Conservation (phyloP, 2,329 filamentous ascomycete genomes). For the Sporothrix pseudoabietina region DNA sequence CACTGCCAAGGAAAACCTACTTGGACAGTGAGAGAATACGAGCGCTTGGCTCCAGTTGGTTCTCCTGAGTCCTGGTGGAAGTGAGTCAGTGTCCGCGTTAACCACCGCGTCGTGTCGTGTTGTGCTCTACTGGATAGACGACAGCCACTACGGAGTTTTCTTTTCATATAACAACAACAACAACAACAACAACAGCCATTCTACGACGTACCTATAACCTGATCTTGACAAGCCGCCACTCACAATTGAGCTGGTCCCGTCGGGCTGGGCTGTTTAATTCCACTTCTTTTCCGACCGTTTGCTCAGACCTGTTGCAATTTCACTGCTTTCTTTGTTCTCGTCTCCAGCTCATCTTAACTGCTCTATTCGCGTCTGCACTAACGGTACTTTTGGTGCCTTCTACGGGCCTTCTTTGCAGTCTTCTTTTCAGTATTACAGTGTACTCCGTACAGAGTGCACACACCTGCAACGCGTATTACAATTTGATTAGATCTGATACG, state of each 20-base stretch:
- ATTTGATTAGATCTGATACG: background rate
- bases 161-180: too few species aligned
- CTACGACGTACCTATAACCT: background rate
- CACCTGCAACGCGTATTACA: background rate
- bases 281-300: background rate
- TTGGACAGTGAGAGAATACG: background rate
- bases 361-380: background rate
- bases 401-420: background rate
- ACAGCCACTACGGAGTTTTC: conserved; percentile 18
- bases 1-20: background rate
- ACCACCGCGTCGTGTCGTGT: too few species aligned
- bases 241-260: too few species aligned
- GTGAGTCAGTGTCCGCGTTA: too few species aligned
- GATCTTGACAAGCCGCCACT: background rate
- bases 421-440: background rate
- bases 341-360: background rate
- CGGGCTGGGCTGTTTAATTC: background rate
- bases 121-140: too few species aligned
- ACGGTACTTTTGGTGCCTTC: background rate
- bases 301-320: background rate
- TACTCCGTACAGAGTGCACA: too few species aligned
- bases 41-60: background rate
- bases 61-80: background rate
- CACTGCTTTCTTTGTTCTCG: background rate
- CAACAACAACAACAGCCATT: too few species aligned